Evolutionary conservation across 805 yeast species (phyloP).

Genomic region (Zygosaccharomyces bailii): DNA sequence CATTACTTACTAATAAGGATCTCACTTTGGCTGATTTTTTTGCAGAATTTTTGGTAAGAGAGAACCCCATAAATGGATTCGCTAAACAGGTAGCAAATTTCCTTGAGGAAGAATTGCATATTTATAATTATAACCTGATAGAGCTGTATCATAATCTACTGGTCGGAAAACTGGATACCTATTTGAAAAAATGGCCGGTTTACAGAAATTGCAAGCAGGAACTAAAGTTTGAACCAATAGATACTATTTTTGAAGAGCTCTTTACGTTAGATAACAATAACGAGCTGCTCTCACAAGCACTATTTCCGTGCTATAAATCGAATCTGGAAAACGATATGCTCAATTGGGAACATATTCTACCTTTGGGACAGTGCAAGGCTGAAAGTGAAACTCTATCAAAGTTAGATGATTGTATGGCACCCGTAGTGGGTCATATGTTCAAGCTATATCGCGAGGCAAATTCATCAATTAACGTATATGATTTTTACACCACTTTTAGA

Average conservation of each 20-base stretch:
- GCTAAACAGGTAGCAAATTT: slow-evolving; percentile 28
- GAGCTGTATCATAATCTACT: slow-evolving; percentile 32
- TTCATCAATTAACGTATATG: slow-evolving; percentile 60
- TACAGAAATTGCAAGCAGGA: slow-evolving; percentile 21
- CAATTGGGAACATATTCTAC: slow-evolving; percentile 31
- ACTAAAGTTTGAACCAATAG: slow-evolving; percentile 31
- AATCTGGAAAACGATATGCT: slow-evolving; percentile 34
- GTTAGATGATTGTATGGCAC: slow-evolving; percentile 43
- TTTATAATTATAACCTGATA: slow-evolving; percentile 31
- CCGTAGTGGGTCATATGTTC: slow-evolving; percentile 56
- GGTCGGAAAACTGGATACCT: slow-evolving; percentile 24
- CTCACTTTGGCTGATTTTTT: slow-evolving; percentile 31
- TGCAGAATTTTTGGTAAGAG: slow-evolving; percentile 34
- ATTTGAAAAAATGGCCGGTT: slow-evolving; percentile 28
- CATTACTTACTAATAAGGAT: slow-evolving; percentile 27
- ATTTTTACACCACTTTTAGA: slow-evolving; percentile 60
- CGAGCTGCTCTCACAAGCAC: slow-evolving; percentile 31
- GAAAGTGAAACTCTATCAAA: slow-evolving; percentile 19
- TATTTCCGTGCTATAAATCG: slow-evolving; percentile 32
- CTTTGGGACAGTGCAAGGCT: slow-evolving; percentile 5
- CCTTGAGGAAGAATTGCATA: slow-evolving; percentile 26
- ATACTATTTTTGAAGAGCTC: slow-evolving; percentile 35
- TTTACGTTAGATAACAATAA: slow-evolving; percentile 35
- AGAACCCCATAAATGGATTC: slow-evolving; percentile 35
- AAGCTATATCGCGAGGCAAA: slow-evolving; percentile 78